Base-by-base conservation (phyloP, 768 basidiomycete species). In the Calvatia gigantea region DNA sequence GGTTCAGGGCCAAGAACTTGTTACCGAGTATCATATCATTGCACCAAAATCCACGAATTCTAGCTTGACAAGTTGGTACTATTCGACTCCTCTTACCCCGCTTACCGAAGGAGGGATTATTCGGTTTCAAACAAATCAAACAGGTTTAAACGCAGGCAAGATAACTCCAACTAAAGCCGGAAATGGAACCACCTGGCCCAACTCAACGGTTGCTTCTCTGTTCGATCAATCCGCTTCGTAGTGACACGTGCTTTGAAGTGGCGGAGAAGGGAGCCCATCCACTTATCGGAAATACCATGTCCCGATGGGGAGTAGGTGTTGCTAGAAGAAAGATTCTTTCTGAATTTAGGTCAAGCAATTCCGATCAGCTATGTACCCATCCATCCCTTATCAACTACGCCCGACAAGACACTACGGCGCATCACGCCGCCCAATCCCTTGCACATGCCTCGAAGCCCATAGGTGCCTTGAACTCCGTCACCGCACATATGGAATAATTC, bases 171-270 rank as follows among this genome's bases (percentile, higher is more conserved):
- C n/a, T n/a, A n/a, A n/a, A n/a, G 35, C 2, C 17, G 12, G 35
- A 2, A 42, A 23, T 8, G 19, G 14, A 21, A 42, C 12, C 6
- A 9, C 19, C 6, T 42, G 8, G 19, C 25, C 17, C 17, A 42
- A 8, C 28, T 43, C 38, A 28, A 29, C 27, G 21, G 17, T n/a
- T 25, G 12, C n/a, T 41, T 17, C 14, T 19, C 28, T 38, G 25
- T 41, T 41, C 43, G 51, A 43, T 52, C 28, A 14, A 38, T 32
- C 51, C 41, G 15, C 27, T 42, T 7, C 43, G 21, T 42, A n/a
- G 23, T 32, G 38, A 35, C 39, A 32, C 51, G 51, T 52, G 51
- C 42, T 31, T 14, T 42, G 50, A 42, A 19, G n/a, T 51, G 29
- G 12, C n/a, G 29, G 17, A 21, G 19, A 21, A 49, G 33, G 27